Evolutionary conservation across 768 basidiomycete species (phyloP).

Genomic region (Tephrocybe rancida): DNA sequence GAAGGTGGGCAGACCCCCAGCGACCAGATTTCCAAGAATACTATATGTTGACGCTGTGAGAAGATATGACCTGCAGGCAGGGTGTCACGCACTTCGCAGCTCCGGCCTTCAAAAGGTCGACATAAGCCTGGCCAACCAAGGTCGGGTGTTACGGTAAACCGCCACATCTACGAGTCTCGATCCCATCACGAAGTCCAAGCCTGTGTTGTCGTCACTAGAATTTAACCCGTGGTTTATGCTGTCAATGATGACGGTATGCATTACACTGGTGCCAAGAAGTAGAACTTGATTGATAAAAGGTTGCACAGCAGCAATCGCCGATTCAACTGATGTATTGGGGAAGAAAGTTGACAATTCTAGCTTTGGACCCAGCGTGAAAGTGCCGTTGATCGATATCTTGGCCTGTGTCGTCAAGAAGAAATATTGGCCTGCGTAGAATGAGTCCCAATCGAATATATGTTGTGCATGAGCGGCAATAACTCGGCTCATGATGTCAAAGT

Average conservation of each 20-base stretch:
- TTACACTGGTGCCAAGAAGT: conserved; percentile 16
- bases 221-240: conserved; percentile 19
- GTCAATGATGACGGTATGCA: neutral
- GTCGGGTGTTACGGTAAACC: conserved; percentile 15
- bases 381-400: neutral
- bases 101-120: conserved; percentile 21
- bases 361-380: neutral
- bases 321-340: conserved; percentile 17
- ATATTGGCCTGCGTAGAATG: conserved; percentile 30
- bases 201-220: conserved; percentile 15
- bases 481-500: conserved; percentile 20
- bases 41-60: conserved; percentile 5
- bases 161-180: conserved; percentile 19
- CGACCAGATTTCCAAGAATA: conserved; percentile 21
- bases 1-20: conserved; percentile 17
- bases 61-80: neutral
- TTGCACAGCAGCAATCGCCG: conserved; percentile 16
- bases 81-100: conserved; percentile 6
- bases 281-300: conserved; percentile 22
- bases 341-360: conserved; percentile 17
- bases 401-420: conserved; percentile 16
- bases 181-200: conserved; percentile 14
- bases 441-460: conserved; percentile 39
- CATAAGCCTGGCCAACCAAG: conserved; percentile 22
- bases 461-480: conserved; percentile 31